Evolutionary conservation across 495 filamentous ascomycete genomes (phyloP), one percentile per base, ranked within the genome.

Genomic region (Penicillium cinerascens): DNA sequence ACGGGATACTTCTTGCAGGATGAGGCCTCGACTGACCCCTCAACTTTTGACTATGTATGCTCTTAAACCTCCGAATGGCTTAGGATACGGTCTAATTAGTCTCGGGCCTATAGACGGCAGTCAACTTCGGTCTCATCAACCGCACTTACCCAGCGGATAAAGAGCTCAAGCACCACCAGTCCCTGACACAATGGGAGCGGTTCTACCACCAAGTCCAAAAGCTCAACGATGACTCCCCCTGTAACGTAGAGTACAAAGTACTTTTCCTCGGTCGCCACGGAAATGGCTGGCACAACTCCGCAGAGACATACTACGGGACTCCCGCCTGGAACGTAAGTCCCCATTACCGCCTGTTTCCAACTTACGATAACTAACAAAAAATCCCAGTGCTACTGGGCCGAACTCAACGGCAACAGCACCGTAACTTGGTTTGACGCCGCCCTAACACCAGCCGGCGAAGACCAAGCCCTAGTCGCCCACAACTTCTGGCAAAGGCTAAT

Each of bases 1-100:
- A 72, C 80, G 6, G 87, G 84, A 1, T 87, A 83, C 63, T 91
- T 91, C 61, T 66, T 80, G 15, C 87, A 91, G 65, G 87, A 90
- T 66, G 76, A 87, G 43, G 70, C 71, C 1, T 64, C 73, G 8
- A 91, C 87, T 2, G 75, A 87, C 60, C 58, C 82, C 1, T 68
- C 69, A 11, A 80, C 74, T 1, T 91, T 89, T 65, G 82, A 88
- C 64, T 91, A 83, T 63, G 84, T 87, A 67, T 44, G 73, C 53
- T 13, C 13, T 27, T 10, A 2, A 26, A 36, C 2, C 26, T 25
- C 0, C 23, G 20, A 26, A 23, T 23, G 29, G 18, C n/a, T 18
- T 16, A 10, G 22, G 7, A 22, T 39, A 45, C 41, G 4, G 7
- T 26, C n/a, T 27, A 41, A 39, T 20, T 37, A 11, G 16, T 33